Evolutionary conservation across 352 stramenopile genomes (phyloP).

Genomic region (Thalassiosira livingstoniorum): DNA sequence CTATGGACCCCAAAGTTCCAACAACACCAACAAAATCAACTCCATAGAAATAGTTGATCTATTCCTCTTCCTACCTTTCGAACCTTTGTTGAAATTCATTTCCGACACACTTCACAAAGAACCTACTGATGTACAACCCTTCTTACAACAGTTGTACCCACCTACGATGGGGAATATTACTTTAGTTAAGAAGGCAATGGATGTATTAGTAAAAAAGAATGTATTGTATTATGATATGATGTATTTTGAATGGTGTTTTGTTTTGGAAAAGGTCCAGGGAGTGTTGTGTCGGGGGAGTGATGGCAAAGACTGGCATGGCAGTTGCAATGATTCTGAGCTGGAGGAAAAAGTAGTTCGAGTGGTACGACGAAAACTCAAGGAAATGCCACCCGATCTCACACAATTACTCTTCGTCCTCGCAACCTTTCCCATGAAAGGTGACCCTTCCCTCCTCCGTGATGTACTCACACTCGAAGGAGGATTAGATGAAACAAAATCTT

Average conservation of each 20-base stretch:
- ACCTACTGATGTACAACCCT: slow-evolving; percentile 18
- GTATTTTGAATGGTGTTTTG: slow-evolving; percentile 43
- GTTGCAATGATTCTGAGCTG: too few relatives aligned
- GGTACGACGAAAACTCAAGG: slow-evolving; percentile 21
- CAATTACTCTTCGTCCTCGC: slow-evolving; percentile 13
- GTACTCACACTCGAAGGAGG: too few relatives aligned
- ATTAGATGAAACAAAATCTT: too few relatives aligned
- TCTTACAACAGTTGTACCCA: slow-evolving; percentile 50
- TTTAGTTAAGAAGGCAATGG: slow-evolving; percentile 52
- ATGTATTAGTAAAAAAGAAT: slow-evolving; percentile 60
- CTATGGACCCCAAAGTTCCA: too few relatives aligned
- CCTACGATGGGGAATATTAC: slow-evolving; percentile 65
- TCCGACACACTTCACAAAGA: slow-evolving; percentile 47
- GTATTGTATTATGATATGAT: slow-evolving; percentile 59
- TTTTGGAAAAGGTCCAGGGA: slow-evolving; percentile 14
- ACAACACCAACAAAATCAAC: too few relatives aligned
- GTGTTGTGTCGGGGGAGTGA: too few relatives aligned
- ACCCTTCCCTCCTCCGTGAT: too few relatives aligned
- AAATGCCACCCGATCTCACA: slow-evolving; percentile 3
- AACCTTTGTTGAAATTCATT: slow-evolving; percentile 58
- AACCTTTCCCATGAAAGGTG: slow-evolving; percentile 3
- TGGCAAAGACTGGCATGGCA: too few relatives aligned
- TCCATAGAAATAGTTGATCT: slow-evolving; percentile 53
- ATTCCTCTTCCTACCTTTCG: slow-evolving; percentile 40
- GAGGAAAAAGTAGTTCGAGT: slow-evolving; percentile 16